These are phyloP conservation scores for Pyrrhoderma noxium DNA, from an alignment of 1,284 basidiomycete species.

Conservation along the genomic window DNA sequence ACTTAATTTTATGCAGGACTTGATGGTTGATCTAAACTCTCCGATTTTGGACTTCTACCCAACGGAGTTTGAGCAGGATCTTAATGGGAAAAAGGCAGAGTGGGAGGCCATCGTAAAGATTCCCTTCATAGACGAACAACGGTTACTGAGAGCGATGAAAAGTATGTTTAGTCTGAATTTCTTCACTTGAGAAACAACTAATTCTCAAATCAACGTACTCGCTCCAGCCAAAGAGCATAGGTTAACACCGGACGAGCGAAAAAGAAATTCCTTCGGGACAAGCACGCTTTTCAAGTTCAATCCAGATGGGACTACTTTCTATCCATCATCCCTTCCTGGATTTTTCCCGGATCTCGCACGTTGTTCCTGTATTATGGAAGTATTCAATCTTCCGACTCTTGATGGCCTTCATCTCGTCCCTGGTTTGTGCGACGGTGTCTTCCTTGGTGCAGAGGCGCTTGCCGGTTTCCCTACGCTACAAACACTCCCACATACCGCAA, in stretches of 20 bases:
- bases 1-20: constrained; percentile 44
- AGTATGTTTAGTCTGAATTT: constrained; percentile 36
- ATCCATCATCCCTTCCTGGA: constrained; percentile 87
- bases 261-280: constrained; percentile 74
- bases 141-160: constrained; percentile 78
- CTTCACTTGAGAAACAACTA: neutral
- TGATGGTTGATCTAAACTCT: constrained; percentile 85
- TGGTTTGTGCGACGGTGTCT: constrained; percentile 85
- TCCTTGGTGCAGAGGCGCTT: constrained; percentile 78
- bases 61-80: constrained; percentile 80
- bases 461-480: constrained; percentile 95
- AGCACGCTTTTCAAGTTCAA: constrained; percentile 78
- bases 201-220: constrained; percentile 3
- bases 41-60: constrained; percentile 97
- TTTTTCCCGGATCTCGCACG: constrained; percentile 91
- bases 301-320: constrained; percentile 53
- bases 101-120: constrained; percentile 99
- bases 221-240: constrained; percentile 68
- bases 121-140: constrained; percentile 88
- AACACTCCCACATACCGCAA: constrained; percentile 76
- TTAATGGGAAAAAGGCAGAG: constrained; percentile 97
- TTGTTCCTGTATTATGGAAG: constrained; percentile 72
- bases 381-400: constrained; percentile 84
- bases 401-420: constrained; percentile 82
- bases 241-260: constrained; percentile 70